These are phyloP conservation scores for Neopestalotiopsis clavispora DNA, from an alignment of 2,329 filamentous ascomycete species.

Conservation along the genomic window DNA sequence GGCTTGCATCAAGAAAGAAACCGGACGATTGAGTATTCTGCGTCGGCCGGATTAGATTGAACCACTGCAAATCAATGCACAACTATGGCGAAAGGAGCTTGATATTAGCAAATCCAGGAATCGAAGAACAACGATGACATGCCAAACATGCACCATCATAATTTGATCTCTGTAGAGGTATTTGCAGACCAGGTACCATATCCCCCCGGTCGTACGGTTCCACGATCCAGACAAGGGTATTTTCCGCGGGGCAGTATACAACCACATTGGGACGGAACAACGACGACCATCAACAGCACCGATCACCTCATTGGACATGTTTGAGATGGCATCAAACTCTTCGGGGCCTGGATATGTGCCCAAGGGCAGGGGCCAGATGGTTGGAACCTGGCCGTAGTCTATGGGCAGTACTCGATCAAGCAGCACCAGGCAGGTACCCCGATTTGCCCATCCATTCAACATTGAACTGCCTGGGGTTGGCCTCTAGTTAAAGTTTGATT, in stretches of 20 bases:
- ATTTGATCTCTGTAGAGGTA: neutral
- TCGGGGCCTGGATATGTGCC: too few relatives aligned
- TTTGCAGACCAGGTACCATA: neutral
- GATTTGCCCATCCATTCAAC: neutral
- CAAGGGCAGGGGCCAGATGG: too few relatives aligned
- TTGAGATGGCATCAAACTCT: neutral
- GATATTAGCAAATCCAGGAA: neutral
- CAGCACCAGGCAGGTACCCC: too few relatives aligned
- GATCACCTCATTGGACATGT: neutral
- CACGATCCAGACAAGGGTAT: neutral
- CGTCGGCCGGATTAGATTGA: too few relatives aligned
- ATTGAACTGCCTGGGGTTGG: neutral
- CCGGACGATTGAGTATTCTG: neutral
- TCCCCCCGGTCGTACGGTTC: neutral
- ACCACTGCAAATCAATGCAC: too few relatives aligned
- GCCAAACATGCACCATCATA: neutral
- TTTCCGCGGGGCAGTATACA: neutral
- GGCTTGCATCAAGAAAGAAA: neutral
- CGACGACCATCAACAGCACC: neutral
- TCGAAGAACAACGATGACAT: neutral
- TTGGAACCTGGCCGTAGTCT: too few relatives aligned
- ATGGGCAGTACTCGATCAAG: too few relatives aligned
- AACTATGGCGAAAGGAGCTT: too few relatives aligned
- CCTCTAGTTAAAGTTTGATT: neutral
- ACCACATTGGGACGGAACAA: neutral